phyloP scores from a whole-genome alignment of 202 grass and related monocot genomes.

The Digitaria exilis region DNA sequence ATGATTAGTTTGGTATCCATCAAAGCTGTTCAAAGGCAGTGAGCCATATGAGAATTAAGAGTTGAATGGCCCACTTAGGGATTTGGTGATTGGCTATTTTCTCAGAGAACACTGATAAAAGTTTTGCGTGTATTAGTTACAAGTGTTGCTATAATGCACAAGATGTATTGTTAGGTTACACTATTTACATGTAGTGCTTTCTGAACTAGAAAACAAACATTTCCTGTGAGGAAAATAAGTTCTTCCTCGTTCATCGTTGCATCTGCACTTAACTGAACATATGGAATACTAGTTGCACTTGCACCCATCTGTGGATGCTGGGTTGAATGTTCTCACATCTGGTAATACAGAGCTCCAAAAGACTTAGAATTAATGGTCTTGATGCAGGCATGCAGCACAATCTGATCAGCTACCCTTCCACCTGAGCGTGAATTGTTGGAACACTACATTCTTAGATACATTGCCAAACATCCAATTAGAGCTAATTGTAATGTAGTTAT shows the following conservation, averaged over 20 bases:
- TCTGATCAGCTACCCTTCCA: background rate
- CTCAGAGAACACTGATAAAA: background rate
- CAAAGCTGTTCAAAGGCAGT: background rate
- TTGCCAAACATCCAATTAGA: background rate
- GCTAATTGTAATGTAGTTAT: background rate
- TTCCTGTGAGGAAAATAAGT: background rate
- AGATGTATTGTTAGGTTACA: background rate
- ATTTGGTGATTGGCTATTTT: conserved; percentile 4
- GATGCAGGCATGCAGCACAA: background rate
- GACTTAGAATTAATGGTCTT: background rate
- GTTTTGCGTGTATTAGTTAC: background rate
- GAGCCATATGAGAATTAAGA: background rate
- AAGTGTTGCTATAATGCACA: background rate
- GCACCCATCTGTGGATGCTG: background rate
- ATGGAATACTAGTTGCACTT: background rate
- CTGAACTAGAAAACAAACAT: background rate
- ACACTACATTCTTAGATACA: background rate
- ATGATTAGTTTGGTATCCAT: background rate
- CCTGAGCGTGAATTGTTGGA: background rate
- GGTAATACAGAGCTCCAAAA: background rate
- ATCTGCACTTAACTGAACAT: background rate
- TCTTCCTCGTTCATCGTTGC: background rate
- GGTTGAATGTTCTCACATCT: background rate
- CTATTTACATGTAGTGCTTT: too few species aligned
- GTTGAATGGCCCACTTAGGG: background rate